Evolutionary conservation across 2,329 filamentous ascomycete species (phyloP), one percentile per base, ranked within the genome.

Genomic region (Fusarium chaquense): DNA sequence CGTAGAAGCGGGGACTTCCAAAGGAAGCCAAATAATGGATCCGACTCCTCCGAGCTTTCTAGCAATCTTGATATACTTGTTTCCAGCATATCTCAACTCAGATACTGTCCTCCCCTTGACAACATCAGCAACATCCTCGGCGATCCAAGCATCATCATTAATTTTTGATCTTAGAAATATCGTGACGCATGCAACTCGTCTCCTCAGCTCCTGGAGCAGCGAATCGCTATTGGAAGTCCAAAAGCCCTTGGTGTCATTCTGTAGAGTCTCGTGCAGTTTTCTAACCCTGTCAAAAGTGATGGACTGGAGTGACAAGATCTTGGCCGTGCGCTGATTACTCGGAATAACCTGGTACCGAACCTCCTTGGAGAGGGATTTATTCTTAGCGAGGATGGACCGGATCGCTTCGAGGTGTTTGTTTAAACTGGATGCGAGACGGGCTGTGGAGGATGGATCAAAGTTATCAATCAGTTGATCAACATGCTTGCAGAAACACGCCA

Each of bases 21-120:
- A 18, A 0, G 78, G 78, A 15, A 79, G 73, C 78, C 78, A 79
- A 13, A 78, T 63, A 4, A 79, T 62, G 0, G 76, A 71, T 0
- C 78, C 77, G 4, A 78, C 61, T 2, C 72, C 72, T 1, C 75
- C 76, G 4, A 79, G 65, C 30, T 71, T 67, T 4, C 78, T 65
- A 0, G 75, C 75, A 26, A 79, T 76, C 54, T 78, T 79, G 59
- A 79, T 75, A 10, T 79, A 79, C 54, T 79, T 79, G 30, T 72
- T 77, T 0, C 78, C 78, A 0, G 77, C 75, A 58, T 78, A 77
- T 4, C 76, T 62, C 18, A 79, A 38, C 5, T 79, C 78, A 0
- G 74, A 63, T 2, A 69, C 47, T 8, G 74, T 77, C 0, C 71
- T 56, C 1, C 72, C 72, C 13, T 73, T 67, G 3, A 74, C 62